Percentiles rank a stretch among this genome's conserved stretches.
Conservation (phyloP, 768 basidiomycete genomes). For the Calocybe gangraenosa region DNA sequence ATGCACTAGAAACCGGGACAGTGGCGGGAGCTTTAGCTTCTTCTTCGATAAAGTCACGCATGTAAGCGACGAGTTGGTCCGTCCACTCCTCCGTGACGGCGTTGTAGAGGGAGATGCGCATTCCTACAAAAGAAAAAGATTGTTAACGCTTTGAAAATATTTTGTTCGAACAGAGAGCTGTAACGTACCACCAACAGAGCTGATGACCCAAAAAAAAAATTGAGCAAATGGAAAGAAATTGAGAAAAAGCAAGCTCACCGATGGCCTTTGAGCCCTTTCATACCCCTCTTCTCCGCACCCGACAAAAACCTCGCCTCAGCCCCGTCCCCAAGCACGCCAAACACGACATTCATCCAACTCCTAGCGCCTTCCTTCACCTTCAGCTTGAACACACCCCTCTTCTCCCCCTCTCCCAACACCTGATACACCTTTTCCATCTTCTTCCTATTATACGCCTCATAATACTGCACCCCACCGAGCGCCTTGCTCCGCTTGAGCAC, state of each 20-base stretch:
- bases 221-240: not conserved
- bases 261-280: slow-evolving; percentile 91
- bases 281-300: slow-evolving; percentile 73
- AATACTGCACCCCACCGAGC: slow-evolving; percentile 63
- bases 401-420: slow-evolving; percentile 66
- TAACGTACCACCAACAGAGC: slow-evolving; percentile 50
- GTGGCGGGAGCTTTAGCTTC: slow-evolving; percentile 11
- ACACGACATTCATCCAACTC: slow-evolving; percentile 97
- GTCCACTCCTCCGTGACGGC: slow-evolving; percentile 77
- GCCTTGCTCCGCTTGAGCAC: slow-evolving; percentile 70
- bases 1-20: slow-evolving; percentile 10
- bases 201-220: slow-evolving; percentile 17
- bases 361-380: slow-evolving; percentile 73
- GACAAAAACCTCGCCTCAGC: slow-evolving; percentile 71
- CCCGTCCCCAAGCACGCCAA: slow-evolving; percentile 71
- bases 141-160: not conserved
- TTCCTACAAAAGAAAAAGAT: slow-evolving; percentile 38
- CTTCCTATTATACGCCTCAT: slow-evolving; percentile 58
- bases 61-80: slow-evolving; percentile 55
- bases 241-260: slow-evolving; percentile 48
- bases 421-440: slow-evolving; percentile 80
- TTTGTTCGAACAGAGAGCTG: not conserved
- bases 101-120: slow-evolving; percentile 87
- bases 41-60: slow-evolving; percentile 46
- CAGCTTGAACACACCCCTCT: slow-evolving; percentile 60